Base-by-base conservation (phyloP, 2,329 filamentous ascomycete genomes). In the Emergomyces pasteurianus region DNA sequence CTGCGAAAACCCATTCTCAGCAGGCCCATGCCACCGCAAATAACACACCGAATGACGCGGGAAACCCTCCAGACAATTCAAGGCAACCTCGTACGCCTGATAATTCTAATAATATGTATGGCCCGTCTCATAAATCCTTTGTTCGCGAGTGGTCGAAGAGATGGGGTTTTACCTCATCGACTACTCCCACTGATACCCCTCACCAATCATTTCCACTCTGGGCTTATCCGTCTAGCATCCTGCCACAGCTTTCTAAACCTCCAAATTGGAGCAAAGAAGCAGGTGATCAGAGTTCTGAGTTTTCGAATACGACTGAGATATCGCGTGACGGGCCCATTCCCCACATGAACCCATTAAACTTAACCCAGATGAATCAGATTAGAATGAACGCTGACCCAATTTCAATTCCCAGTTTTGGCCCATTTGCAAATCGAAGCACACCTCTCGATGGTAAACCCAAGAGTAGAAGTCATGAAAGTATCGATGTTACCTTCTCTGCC, bases 401-500 rank as follows among this genome's bases (percentile, higher is more conserved):
- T 50, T 31, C 21, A 12, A 54, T 28, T 61, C 36, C 28, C 56
- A 63, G 62, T 53, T 60, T 58, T 57, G 58, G 56, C 50, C 57
- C 61, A 14, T 54, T 46, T 26, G 21, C 31, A 42, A 50, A 63
- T 59, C 63, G 63, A 59, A 64, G 55, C 60, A 28, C 53, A 9
- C 26, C 60, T 12, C 46, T 58, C 23, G 62, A 66, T 58, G 62
- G 66, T 42, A 60, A 66, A 21, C 69, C 68, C 42, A 74, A 70
- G 53, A 72, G 70, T 50, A 72, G 67, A 47, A 73, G 69, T 59
- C 68, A 74, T 59, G 70, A 71, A 36, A 67, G 67, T 52, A 63
- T 69, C 28, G 72, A 72, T 34, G 73, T 73, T 38, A 71, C 71
- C 53, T 79, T 79, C 56, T 75, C 74, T 5, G 73, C 75, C 0